Conservation (phyloP, 2,329 filamentous ascomycete genomes). For the Hawksworthiomyces lignivorus region DNA sequence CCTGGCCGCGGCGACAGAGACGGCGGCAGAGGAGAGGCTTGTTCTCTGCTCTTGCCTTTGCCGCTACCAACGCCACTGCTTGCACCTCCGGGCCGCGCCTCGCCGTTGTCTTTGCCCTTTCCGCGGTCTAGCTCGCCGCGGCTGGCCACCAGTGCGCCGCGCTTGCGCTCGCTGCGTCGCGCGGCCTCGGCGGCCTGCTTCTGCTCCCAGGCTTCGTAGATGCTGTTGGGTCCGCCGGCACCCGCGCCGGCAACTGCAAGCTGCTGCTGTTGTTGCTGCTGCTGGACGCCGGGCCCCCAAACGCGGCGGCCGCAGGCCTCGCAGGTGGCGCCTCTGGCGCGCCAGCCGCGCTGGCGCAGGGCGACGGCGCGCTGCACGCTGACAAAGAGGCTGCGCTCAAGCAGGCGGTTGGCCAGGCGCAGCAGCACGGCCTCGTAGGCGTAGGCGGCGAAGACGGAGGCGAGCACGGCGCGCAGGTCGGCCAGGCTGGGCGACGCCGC, state of each 20-base stretch:
- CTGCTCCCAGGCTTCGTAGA: slow-evolving; percentile 78
- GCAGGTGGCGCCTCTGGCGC: slow-evolving; percentile 77
- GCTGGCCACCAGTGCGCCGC: slow-evolving; percentile 8
- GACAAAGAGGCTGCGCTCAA: slow-evolving; percentile 83
- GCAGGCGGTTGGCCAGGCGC: slow-evolving; percentile 71
- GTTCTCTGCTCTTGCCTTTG: slow-evolving; percentile 33
- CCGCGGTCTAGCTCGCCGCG: slow-evolving; percentile 26
- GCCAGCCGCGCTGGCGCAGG: slow-evolving; percentile 79
- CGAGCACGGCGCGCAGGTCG: slow-evolving; percentile 75
- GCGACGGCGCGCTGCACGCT: slow-evolving; percentile 68
- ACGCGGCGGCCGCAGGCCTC: slow-evolving; percentile 75
- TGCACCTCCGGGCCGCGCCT: neutral
- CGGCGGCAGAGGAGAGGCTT: neutral
- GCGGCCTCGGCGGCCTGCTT: slow-evolving; percentile 41
- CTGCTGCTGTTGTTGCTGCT: slow-evolving; percentile 18
- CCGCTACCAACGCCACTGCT: slow-evolving; percentile 23
- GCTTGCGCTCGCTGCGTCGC: slow-evolving; percentile 27
- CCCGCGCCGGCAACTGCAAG: neutral
- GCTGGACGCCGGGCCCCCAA: slow-evolving; percentile 82
- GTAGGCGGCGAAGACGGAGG: slow-evolving; percentile 90
- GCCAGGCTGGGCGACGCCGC: slow-evolving; percentile 76
- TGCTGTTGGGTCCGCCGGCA: slow-evolving; percentile 29
- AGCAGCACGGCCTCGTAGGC: slow-evolving; percentile 90
- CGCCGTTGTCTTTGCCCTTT: slow-evolving; percentile 27
- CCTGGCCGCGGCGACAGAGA: neutral